Conservation (phyloP, 768 basidiomycete species). For the Chiua virens region DNA sequence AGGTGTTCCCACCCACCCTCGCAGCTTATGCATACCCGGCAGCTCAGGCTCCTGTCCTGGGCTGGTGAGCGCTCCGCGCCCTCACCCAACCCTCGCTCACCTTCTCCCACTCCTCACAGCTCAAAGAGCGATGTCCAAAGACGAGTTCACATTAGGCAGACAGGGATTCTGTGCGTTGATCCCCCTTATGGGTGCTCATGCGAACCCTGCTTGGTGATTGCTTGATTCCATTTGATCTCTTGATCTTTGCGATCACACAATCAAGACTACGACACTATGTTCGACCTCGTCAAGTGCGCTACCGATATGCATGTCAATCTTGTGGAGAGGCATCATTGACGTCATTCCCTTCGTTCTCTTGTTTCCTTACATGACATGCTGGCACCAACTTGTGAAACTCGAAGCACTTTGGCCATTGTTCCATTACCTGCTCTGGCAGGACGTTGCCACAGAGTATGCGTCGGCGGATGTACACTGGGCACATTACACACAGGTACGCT, state of each 20-base stretch:
- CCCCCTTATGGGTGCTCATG: not conserved
- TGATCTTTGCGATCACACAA: not conserved
- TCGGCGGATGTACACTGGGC: conserved; percentile 80
- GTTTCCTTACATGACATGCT: conserved; percentile 1
- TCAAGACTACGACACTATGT: too few relatives aligned
- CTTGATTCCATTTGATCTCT: conserved; percentile 5
- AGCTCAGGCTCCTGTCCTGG: too few relatives aligned
- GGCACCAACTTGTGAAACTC: not conserved
- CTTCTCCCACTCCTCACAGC: too few relatives aligned
- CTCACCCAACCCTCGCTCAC: too few relatives aligned
- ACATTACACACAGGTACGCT: conserved; percentile 29
- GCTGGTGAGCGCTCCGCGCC: too few relatives aligned
- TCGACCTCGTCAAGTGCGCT: not conserved
- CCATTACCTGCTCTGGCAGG: conserved; percentile 98
- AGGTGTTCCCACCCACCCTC: too few relatives aligned
- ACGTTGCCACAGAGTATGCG: conserved; percentile 86
- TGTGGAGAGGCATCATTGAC: not conserved
- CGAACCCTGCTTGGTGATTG: not conserved
- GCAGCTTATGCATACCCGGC: too few relatives aligned
- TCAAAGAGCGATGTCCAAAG: too few relatives aligned
- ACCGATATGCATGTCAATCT: not conserved
- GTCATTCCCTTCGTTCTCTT: not conserved
- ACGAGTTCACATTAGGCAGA: too few relatives aligned
- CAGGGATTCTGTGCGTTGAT: too few relatives aligned
- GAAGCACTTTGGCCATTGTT: conserved; percentile 95